These are phyloP conservation scores for Tricholoma matsutake DNA, from an alignment of 768 basidiomycete genomes.

Conservation along the genomic window DNA sequence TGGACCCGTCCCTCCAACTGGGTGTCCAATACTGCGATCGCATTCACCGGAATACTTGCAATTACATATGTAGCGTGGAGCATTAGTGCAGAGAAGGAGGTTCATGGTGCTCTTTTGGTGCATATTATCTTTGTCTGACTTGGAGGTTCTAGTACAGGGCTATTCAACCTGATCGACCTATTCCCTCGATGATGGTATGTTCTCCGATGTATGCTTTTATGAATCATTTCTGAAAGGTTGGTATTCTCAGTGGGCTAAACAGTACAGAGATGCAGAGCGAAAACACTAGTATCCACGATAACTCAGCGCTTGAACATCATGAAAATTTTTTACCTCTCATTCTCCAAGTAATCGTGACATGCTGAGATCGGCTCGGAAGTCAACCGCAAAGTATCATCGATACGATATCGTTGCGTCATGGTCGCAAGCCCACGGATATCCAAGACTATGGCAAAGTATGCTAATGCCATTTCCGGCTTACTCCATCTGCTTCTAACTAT, in stretches of 20 bases:
- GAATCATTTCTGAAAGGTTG: background rate
- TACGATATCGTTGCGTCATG: too few species aligned
- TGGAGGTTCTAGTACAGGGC: constrained; percentile 45
- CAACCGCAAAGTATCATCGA: too few species aligned
- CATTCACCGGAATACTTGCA: constrained; percentile 63
- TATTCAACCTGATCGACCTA: constrained; percentile 59
- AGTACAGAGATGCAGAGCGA: constrained; percentile 23
- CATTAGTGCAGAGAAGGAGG: constrained; percentile 78
- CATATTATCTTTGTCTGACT: constrained; percentile 1
- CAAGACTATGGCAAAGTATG: too few species aligned
- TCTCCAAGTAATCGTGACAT: too few species aligned
- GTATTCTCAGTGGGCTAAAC: constrained; percentile 32
- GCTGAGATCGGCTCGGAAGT: too few species aligned
- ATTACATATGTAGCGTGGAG: constrained; percentile 65
- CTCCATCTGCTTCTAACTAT: too few species aligned
- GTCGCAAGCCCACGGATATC: too few species aligned
- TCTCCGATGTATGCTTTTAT: background rate
- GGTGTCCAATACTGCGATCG: constrained; percentile 79
- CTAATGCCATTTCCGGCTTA: too few species aligned
- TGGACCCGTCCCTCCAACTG: constrained; percentile 92
- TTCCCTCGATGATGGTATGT: constrained; percentile 78
- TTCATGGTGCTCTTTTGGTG: constrained; percentile 31
- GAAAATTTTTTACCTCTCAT: too few species aligned
- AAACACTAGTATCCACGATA: constrained; percentile 10
- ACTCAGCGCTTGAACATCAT: background rate